A percentile compares a stretch with the other conserved stretches of the same genome.
Conservation (phyloP, 1,139 yeast species). For the Pichiaceae sp. region DNA sequence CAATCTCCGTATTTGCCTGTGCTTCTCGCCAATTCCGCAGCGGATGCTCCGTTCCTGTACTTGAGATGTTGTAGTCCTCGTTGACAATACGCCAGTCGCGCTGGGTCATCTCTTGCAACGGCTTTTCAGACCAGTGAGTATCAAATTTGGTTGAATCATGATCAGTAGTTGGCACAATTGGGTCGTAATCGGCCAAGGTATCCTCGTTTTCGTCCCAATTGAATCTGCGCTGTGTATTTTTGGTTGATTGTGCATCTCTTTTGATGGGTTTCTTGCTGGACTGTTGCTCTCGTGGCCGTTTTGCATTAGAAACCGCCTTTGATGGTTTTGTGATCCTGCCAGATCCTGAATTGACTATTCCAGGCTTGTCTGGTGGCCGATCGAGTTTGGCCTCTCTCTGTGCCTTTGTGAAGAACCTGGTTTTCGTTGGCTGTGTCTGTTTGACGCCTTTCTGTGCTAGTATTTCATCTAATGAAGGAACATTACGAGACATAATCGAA, state of each 20-base stretch:
- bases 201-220: conserved; percentile 65
- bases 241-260: no score
- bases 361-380: not conserved
- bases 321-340: no score
- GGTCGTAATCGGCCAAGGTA: conserved; percentile 39
- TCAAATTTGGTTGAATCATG: not conserved
- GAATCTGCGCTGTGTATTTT: conserved; percentile 30
- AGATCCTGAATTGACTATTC: not conserved
- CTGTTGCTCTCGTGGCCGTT: no score
- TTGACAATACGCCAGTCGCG: conserved; percentile 88
- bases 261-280: no score
- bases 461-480: conserved; percentile 26
- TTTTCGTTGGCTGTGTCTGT: conserved; percentile 17
- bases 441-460: not conserved
- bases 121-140: conserved; percentile 66
- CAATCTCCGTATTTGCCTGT: conserved; percentile 35
- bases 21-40: conserved; percentile 67
- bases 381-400: not conserved
- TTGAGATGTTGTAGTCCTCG: conserved; percentile 66
- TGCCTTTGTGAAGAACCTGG: conserved; percentile 40
- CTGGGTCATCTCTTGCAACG: conserved; percentile 53
- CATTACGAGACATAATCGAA: conserved; percentile 14
- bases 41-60: conserved; percentile 55
- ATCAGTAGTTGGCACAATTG: conserved; percentile 27
- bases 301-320: no score